phyloP scores from a whole-genome alignment of 1,284 basidiomycete species.

The Schizophyllum amplum region DNA sequence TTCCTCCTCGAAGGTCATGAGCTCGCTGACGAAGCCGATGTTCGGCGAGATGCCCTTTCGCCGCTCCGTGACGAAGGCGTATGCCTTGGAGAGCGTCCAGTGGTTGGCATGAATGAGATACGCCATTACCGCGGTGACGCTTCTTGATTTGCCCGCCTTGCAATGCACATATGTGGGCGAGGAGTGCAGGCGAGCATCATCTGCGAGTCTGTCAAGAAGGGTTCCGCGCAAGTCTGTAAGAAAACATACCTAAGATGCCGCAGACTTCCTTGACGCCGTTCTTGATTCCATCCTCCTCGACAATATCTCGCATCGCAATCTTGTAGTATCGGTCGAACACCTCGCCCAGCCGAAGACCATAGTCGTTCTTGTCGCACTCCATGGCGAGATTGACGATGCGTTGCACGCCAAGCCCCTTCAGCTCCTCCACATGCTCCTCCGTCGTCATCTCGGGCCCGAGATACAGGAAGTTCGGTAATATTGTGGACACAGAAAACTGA shows the following conservation, averaged over 20 bases:
- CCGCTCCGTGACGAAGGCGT: conserved; percentile 84
- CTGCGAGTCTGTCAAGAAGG: conserved; percentile 30
- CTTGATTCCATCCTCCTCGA: conserved; percentile 90
- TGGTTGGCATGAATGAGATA: conserved; percentile 96
- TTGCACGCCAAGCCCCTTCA: conserved; percentile 73
- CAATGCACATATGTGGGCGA: conserved; percentile 93
- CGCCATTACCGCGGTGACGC: conserved; percentile 94
- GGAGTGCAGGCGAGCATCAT: conserved; percentile 84
- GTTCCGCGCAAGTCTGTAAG: conserved; percentile 2
- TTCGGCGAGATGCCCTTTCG: conserved; percentile 94
- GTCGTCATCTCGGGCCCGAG: conserved; percentile 84
- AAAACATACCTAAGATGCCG: conserved; percentile 70
- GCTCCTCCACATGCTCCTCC: conserved; percentile 64
- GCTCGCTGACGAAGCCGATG: conserved; percentile 94
- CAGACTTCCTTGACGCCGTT: conserved; percentile 80
- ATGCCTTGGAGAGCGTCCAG: conserved; percentile 89
- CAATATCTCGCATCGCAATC: conserved; percentile 90
- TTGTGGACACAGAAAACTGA: conserved; percentile 74
- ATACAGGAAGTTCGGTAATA: conserved; percentile 85
- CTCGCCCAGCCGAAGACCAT: conserved; percentile 51
- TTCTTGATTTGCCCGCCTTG: conserved; percentile 92
- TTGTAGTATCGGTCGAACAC: conserved; percentile 78
- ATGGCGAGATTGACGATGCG: conserved; percentile 87
- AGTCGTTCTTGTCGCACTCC: conserved; percentile 79
- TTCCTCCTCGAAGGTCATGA: conserved; percentile 93